A percentile compares a stretch with the other conserved stretches of the same genome.
Evolutionary conservation across 257 asterid species (phyloP).

Genomic region (Lycium barbarum): DNA sequence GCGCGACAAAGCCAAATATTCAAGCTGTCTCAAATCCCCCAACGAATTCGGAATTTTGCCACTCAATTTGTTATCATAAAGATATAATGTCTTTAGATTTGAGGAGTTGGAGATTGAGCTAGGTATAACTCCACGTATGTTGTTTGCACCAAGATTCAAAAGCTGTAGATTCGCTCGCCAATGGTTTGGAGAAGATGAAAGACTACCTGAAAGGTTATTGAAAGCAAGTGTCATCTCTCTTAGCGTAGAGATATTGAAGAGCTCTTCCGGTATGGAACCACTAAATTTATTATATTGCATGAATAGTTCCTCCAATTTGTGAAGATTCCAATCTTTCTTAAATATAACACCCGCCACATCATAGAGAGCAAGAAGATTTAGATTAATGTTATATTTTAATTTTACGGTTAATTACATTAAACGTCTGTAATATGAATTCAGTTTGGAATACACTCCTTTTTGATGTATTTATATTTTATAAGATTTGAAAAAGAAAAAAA

Average conservation of each 20-base stretch:
- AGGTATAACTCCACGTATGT: slow-evolving; percentile 41
- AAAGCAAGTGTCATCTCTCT: slow-evolving; percentile 26
- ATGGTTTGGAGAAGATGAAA: slow-evolving; percentile 35
- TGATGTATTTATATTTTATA: too few species aligned
- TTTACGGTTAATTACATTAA: background rate
- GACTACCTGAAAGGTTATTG: slow-evolving; percentile 38
- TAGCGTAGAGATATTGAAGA: slow-evolving; percentile 47
- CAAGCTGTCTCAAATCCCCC: slow-evolving; percentile 34
- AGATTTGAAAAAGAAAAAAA: too few species aligned
- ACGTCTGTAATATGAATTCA: too few species aligned
- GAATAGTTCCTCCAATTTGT: background rate
- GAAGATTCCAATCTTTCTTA: slow-evolving; percentile 27
- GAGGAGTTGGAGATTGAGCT: slow-evolving; percentile 42
- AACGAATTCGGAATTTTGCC: slow-evolving; percentile 42
- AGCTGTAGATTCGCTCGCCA: slow-evolving; percentile 38
- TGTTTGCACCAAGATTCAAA: slow-evolving; percentile 33
- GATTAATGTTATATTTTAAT: background rate
- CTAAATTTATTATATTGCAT: background rate
- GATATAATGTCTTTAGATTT: slow-evolving; percentile 30
- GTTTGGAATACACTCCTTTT: too few species aligned
- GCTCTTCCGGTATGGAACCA: slow-evolving; percentile 29
- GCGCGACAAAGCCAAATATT: too few species aligned
- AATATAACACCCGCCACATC: slow-evolving; percentile 38
- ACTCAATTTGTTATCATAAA: slow-evolving; percentile 35
- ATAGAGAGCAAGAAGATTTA: background rate